Conservation (phyloP, 1,284 basidiomycete genomes). For the Microstroma glucosiphilum region DNA sequence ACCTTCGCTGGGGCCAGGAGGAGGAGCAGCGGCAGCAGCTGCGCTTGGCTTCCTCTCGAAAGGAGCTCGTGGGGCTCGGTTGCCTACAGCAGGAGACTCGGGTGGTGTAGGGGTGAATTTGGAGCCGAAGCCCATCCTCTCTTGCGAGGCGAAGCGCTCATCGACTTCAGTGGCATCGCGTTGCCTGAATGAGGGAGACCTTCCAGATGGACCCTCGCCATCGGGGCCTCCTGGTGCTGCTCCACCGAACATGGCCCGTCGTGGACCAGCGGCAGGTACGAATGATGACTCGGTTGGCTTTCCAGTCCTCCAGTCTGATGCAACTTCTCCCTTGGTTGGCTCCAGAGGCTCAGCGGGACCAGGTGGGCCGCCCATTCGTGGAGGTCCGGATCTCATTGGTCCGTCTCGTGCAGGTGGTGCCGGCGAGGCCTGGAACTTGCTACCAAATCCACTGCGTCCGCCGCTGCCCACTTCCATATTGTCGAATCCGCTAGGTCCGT, state of each 20-base stretch:
- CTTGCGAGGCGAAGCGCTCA: constrained; percentile 33
- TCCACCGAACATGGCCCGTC: constrained; percentile 18
- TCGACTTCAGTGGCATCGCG: constrained; percentile 33
- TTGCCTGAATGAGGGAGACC: constrained; percentile 12
- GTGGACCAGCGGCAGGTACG: constrained; percentile 11
- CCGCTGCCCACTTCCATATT: constrained; percentile 38
- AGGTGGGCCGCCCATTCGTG: constrained; percentile 1
- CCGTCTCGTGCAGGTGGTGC: constrained; percentile 10
- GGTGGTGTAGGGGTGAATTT: constrained; percentile 39
- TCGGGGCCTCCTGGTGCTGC: constrained; percentile 9
- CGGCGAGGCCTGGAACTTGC: constrained; percentile 23
- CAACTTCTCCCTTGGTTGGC: constrained; percentile 38
- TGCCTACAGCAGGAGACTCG: constrained; percentile 20
- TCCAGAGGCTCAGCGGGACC: constrained; percentile 20
- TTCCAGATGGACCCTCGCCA: background rate
- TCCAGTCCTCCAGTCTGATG: constrained; percentile 47
- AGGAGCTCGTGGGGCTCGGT: constrained; percentile 3
- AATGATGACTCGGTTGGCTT: constrained; percentile 31
- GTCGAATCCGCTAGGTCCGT: constrained; percentile 32
- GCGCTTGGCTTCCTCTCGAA: constrained; percentile 14
- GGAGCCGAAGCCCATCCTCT: constrained; percentile 45
- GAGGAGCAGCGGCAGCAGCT: constrained; percentile 3
- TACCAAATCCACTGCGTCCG: constrained; percentile 47
- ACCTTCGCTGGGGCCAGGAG: constrained; percentile 9
- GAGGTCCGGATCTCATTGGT: constrained; percentile 4